Base-by-base conservation (phyloP, 257 asterid genomes). In the Mentha longifolia region DNA sequence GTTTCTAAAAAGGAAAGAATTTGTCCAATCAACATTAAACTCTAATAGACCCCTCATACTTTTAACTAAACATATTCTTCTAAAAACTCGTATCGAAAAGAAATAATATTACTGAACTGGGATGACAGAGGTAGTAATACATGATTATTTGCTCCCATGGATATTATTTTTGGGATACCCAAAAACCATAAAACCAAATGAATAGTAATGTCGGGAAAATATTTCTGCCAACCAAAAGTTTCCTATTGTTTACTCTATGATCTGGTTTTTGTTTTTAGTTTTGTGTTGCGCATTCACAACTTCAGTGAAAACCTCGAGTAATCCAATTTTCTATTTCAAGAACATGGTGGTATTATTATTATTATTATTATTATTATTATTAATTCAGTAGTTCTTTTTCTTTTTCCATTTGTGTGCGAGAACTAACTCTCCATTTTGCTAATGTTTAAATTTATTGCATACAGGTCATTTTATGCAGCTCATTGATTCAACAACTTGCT, bases 141-240 rank as follows among this genome's bases (percentile, higher is more conserved):
- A 12, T 73, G 55, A 68, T 73, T 61, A 78, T 73, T 68, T 73
- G 73, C 56, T 78, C 69, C 62, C 59, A 72, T 16, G 17, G 31
- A 60, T 33, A 54, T 77, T 67, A 15, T 66, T 67, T 58, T 37
- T 3, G 80, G 68, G 56, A 35, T 9, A 19, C 61, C 68, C 56
- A 67, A 66, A 77, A 50, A 52, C 72, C 54, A 60, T 47, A 45
- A 20, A 19, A 37, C 65, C 31, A 51, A 67, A 22, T 73, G 75
- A 72, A 77, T 61, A 72, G 77, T 61, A 19, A 16, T 55, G 20
- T 54, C 47, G 37, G 64, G 17, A 42, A 52, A 16, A 61, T 45
- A 45, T 47, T 76, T 76, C 69, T 59, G 75, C 55, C 25, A 70
- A 16, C 5, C 65, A 20, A 72, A 72, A 72, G 61, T 71, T 15